These are phyloP conservation scores for Raffaelea arxii DNA, from an alignment of 2,329 filamentous ascomycete genomes.

Conservation along the genomic window DNA sequence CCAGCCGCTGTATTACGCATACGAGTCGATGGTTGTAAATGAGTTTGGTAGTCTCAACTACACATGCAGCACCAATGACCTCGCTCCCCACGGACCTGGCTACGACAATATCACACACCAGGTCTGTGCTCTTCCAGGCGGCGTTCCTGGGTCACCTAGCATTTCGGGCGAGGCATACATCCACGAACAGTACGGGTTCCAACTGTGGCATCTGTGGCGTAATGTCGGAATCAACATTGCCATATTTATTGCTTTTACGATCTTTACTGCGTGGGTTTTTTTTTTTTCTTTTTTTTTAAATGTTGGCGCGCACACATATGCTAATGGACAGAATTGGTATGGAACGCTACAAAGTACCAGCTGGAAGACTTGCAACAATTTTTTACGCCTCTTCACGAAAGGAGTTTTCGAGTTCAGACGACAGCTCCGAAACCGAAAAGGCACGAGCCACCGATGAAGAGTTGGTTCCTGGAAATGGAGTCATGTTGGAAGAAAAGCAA, in stretches of 20 bases:
- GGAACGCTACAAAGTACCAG: background rate
- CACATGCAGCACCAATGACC: background rate
- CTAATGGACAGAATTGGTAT: background rate
- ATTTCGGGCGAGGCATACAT: background rate
- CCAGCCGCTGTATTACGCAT: constrained; percentile 1
- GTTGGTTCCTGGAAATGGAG: background rate
- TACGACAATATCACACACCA: background rate
- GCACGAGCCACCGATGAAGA: background rate
- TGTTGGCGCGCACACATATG: background rate
- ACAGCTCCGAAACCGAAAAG: background rate
- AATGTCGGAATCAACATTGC: background rate
- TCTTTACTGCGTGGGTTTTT: background rate
- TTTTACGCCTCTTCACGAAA: background rate
- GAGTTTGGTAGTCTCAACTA: constrained; percentile 1
- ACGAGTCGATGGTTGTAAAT: background rate
- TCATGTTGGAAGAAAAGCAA: background rate
- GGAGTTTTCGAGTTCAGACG: background rate
- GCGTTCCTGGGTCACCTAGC: background rate
- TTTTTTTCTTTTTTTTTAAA: background rate
- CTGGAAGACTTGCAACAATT: background rate
- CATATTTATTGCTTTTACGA: background rate
- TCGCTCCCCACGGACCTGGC: background rate
- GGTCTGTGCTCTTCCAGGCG: background rate
- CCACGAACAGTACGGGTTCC: background rate
- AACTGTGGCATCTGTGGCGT: background rate